Conservation (phyloP, 495 filamentous ascomycete species). For the Rhypophila decipiens region DNA sequence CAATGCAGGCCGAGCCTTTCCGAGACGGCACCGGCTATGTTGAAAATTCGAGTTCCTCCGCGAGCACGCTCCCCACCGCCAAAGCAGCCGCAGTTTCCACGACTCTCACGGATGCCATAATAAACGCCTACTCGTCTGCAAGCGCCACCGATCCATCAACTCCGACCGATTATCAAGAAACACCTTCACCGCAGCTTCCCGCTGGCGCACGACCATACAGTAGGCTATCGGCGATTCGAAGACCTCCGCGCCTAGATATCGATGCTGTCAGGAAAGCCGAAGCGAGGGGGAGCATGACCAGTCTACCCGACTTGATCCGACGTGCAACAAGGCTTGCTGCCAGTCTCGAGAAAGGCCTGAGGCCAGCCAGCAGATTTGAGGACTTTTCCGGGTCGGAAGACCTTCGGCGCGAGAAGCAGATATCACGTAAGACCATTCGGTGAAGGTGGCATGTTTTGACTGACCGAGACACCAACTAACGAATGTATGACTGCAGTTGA, state of each 20-base stretch:
- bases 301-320: conserved; percentile 82
- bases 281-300: conserved; percentile 79
- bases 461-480: no score
- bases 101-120: conserved; percentile 32
- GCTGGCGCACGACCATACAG: conserved; percentile 26
- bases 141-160: conserved; percentile 35
- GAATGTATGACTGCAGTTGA: conserved; percentile 26
- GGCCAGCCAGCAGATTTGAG: conserved; percentile 67
- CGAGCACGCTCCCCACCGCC: conserved; percentile 19
- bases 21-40: conserved; percentile 36
- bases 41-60: conserved; percentile 38
- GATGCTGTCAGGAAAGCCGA: conserved; percentile 73
- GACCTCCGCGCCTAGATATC: conserved; percentile 72
- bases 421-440: conserved; percentile 24
- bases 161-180: conserved; percentile 12
- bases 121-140: conserved; percentile 38
- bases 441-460: background rate
- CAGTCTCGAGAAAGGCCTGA: conserved; percentile 74
- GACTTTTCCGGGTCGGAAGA: conserved; percentile 32
- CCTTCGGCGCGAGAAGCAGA: conserved; percentile 30
- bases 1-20: conserved; percentile 30
- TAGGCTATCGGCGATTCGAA: conserved; percentile 46
- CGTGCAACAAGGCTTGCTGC: conserved; percentile 82
- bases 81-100: conserved; percentile 19
- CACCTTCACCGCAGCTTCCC: conserved; percentile 26